Percentiles rank a stretch among this genome's conserved stretches.
These are phyloP conservation scores for Ceratobasidium papillatum DNA, from an alignment of 1,284 basidiomycete genomes.

Conservation along the genomic window DNA sequence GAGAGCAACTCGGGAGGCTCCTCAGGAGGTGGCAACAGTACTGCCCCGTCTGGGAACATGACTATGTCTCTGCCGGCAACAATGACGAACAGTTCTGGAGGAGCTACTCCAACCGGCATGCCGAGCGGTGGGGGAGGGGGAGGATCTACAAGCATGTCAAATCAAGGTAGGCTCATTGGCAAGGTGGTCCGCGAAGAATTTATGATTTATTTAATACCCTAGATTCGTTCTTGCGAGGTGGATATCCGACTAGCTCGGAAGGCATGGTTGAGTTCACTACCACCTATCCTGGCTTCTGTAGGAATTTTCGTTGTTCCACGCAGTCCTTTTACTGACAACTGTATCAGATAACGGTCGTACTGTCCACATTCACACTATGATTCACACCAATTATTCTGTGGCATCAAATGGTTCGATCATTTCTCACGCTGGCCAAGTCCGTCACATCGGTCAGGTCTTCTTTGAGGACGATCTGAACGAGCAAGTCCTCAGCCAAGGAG, in stretches of 20 bases:
- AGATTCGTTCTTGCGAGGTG: constrained; percentile 67
- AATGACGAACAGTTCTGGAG: neutral
- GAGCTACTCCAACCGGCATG: neutral
- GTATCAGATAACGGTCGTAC: constrained; percentile 57
- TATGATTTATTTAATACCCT: neutral
- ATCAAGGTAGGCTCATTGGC: constrained; percentile 47
- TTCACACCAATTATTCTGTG: constrained; percentile 49
- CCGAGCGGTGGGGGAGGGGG: constrained; percentile 21
- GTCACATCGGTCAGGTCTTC: constrained; percentile 72
- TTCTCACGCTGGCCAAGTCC: constrained; percentile 57
- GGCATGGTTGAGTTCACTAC: constrained; percentile 74
- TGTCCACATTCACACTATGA: constrained; percentile 55
- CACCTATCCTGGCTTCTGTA: constrained; percentile 70
- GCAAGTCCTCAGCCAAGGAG: constrained; percentile 49
- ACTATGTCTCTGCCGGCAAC: too few species aligned
- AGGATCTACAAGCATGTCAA: constrained; percentile 32
- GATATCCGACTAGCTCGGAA: constrained; percentile 70
- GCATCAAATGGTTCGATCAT: constrained; percentile 52
- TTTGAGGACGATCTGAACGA: constrained; percentile 68
- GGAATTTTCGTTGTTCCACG: neutral
- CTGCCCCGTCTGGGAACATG: neutral
- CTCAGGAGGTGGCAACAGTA: constrained; percentile 11
- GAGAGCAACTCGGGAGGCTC: constrained; percentile 48
- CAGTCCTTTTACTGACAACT: neutral
- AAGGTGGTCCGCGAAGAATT: neutral